Evolutionary conservation across 352 stramenopile genomes (phyloP), one percentile per base, ranked within the genome.

Genomic region (Globisporangium apiculatum): DNA sequence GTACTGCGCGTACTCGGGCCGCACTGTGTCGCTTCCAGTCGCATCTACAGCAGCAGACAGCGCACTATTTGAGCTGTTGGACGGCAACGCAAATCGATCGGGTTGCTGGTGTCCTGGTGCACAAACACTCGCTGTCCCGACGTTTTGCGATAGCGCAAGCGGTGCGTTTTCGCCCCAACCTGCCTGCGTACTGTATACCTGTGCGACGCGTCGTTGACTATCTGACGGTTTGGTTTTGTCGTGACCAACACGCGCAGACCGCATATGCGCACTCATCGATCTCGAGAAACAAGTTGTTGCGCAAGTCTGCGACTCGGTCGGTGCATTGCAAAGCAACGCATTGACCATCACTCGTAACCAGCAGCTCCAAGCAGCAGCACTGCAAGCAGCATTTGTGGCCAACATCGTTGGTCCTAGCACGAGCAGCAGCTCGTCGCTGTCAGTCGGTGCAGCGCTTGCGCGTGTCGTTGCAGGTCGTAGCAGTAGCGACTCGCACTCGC

Each of bases 251-350:
- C 51, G 17, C 4, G 18, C 18, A 83, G 71, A 55, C 58, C 60
- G 50, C 47, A 62, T 83, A 42, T 52, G 68, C 41, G 54, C 55
- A 9, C 51, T 76, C 48, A 70, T 83, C 41, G 50, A 69, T 8
- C 40, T 79, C 2, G 73, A 83, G 36, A 80, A 80, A 58, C 64
- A 73, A 41, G 55, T 62, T 7, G 58, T 83, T 43, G 58, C 45
- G 17, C 53, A 64, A 11, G 54, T 68, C 40, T 80, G 68, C 41
- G 48, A 50, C 6, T 43, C 67, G 12, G 31, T 53, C 7, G 64
- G 42, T 17, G 8, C 7, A 9, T 31, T 17, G 4, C 45, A 49
- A 4, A 35, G 14, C 7, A 17, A 49, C 8, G 45, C 17, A 38
- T 15, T 41, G 55, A 14, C 18, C 12, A 41, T 59, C 14, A 48